Evolutionary conservation across 257 asterid species (phyloP).

Genomic region (Nicotiana benthamiana): DNA sequence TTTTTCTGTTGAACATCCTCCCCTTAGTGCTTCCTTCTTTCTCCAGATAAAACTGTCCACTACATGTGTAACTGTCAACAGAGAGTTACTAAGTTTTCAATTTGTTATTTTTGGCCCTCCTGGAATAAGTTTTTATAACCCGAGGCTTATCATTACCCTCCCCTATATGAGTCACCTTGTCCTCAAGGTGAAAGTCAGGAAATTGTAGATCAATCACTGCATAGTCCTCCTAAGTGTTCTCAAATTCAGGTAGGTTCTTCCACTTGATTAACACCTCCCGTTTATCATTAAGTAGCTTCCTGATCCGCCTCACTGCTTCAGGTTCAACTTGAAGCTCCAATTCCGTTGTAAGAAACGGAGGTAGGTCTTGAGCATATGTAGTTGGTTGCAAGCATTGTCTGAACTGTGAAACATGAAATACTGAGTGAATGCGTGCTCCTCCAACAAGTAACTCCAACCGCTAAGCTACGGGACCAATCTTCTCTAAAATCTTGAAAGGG

Average conservation of each 20-base stretch:
- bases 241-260: neutral
- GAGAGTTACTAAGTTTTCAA: too few relatives aligned
- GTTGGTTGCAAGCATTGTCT: neutral
- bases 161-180: neutral
- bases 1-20: too few relatives aligned
- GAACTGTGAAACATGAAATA: neutral
- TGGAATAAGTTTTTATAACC: neutral
- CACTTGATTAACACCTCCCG: neutral
- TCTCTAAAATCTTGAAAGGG: neutral
- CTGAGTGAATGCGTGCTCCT: neutral
- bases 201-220: neutral
- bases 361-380: neutral
- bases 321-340: neutral
- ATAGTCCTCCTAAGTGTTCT: neutral
- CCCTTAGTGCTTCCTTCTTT: too few relatives aligned
- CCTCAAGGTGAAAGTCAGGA: neutral
- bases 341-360: neutral
- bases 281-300: neutral
- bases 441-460: neutral
- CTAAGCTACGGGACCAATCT: neutral
- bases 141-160: neutral
- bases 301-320: neutral
- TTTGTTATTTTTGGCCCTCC: neutral
- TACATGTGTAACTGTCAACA: too few relatives aligned
- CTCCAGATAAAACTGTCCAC: too few relatives aligned